Evolutionary conservation across 202 grass and related monocot species (phyloP), one percentile per base, ranked within the genome.

Genomic region (Setaria viridis): DNA sequence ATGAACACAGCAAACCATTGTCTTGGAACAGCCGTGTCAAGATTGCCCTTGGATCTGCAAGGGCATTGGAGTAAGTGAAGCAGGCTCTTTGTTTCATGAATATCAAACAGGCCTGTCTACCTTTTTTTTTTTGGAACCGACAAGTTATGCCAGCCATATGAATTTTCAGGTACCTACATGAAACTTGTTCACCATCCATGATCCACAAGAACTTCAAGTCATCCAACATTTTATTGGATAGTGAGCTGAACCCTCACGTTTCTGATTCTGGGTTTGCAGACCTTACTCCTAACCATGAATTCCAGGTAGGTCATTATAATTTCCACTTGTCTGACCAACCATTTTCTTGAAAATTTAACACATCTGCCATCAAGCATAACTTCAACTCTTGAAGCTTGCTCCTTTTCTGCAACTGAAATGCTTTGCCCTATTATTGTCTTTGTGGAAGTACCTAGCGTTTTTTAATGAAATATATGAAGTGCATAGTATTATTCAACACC

Each of bases 31-130:
- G 16, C 74, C 93, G 96, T 73, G 90, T 95, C 49, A 98, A 94
- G 86, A 94, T 98, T 80, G 90, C 96, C 70, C 91, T 98, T 55
- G 96, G 96, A 65, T 87, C 96, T 70, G 96, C 96, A 89, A 89
- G 96, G 47, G 93, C 91, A 88, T 85, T 98, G 56, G 96, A 98
- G 96, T 98, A 91, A 95, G 95, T 73, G 49, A 32, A 83, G 51
- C 51, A 85, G 4, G 5, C 9, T 13, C 25, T 58, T 64, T 67
- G 25, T 67, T 4, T 11, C 0, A 15, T 67, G 13, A 67, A 39
- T 67, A 91, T 78, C 65, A 19, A 83, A 62, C 56, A 85, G 15
- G 9, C 3, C 16, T 56, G 3, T 30, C 6, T 59, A 73, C 67
- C 34, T 72, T 62, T 9, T 0, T 63, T 48, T 62, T 77, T 48